A percentile compares a stretch with the other conserved stretches of the same genome.
phyloP scores from a whole-genome alignment of 2,329 filamentous ascomycete species.

The Fusarium equiseti region DNA sequence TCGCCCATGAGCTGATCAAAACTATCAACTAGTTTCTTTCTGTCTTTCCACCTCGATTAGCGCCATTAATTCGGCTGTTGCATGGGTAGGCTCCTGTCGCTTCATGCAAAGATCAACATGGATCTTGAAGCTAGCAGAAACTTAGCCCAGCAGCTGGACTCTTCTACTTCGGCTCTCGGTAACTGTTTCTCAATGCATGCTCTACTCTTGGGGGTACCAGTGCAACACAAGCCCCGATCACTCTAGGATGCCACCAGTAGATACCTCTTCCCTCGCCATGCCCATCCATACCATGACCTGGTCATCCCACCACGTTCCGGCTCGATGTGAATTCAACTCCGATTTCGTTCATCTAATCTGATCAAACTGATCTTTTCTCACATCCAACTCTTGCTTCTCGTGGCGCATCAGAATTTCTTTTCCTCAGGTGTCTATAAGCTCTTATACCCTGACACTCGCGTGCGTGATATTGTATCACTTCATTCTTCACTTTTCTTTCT shows the following conservation, averaged over 20 bases:
- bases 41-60: constrained; percentile 11
- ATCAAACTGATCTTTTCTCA: constrained; percentile 20
- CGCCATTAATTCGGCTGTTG: constrained; percentile 12
- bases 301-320: constrained; percentile 16
- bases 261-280: constrained; percentile 1
- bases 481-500: not conserved
- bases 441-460: constrained; percentile 3
- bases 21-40: constrained; percentile 21
- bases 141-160: not conserved
- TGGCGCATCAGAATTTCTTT: not conserved
- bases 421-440: constrained; percentile 1
- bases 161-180: constrained; percentile 18
- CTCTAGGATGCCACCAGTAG: constrained; percentile 6
- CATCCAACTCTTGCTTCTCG: constrained; percentile 10
- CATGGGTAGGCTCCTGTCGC: not conserved
- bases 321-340: not conserved
- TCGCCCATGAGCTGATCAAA: constrained; percentile 4
- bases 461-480: not conserved
- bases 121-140: constrained; percentile 2
- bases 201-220: constrained; percentile 12
- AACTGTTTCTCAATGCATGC: not conserved
- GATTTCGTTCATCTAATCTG: constrained; percentile 27
- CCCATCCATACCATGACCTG: constrained; percentile 15
- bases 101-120: constrained; percentile 18
- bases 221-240: constrained; percentile 13